These are phyloP conservation scores for Stachybotrys chartarum DNA, from an alignment of 2,329 filamentous ascomycete species.

Conservation along the genomic window DNA sequence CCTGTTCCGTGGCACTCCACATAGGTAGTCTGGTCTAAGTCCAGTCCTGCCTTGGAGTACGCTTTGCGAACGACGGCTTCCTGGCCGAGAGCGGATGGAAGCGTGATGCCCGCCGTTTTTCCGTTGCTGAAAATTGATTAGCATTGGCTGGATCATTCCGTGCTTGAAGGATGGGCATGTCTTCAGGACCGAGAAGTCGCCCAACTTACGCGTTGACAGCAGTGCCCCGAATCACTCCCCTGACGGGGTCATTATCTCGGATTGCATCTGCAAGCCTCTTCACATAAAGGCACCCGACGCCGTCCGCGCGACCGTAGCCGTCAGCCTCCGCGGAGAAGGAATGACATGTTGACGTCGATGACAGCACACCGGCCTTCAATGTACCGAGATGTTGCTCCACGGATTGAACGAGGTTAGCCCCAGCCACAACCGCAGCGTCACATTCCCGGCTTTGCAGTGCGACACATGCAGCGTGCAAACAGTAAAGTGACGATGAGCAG, in stretches of 20 bases:
- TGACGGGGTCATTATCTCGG: conserved; percentile 41
- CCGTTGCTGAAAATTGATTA: conserved; percentile 29
- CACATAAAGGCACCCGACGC: conserved; percentile 42
- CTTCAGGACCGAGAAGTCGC: too few species aligned
- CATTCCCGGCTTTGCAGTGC: conserved; percentile 21
- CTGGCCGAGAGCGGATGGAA: conserved; percentile 39
- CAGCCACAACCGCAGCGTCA: conserved; percentile 21
- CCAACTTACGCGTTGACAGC: conserved; percentile 31
- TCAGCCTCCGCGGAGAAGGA: conserved; percentile 43
- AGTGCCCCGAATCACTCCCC: conserved; percentile 39
- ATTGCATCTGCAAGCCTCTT: conserved; percentile 47
- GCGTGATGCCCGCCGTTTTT: conserved; percentile 39
- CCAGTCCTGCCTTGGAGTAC: conserved; percentile 11
- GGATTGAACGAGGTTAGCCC: conserved; percentile 18
- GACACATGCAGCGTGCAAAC: conserved; percentile 31
- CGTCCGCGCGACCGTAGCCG: conserved; percentile 52
- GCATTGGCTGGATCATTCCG: too few species aligned
- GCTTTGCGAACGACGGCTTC: conserved; percentile 22
- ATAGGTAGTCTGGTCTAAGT: conserved; percentile 17
- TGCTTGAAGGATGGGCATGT: too few species aligned
- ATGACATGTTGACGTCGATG: conserved; percentile 25
- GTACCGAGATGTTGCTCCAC: conserved; percentile 16
- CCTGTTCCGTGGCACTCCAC: conserved; percentile 23
- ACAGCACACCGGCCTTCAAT: conserved; percentile 15
- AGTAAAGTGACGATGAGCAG: conserved; percentile 35